These are phyloP conservation scores for Sutorius eximius DNA, from an alignment of 1,284 basidiomycete species.

Conservation along the genomic window DNA sequence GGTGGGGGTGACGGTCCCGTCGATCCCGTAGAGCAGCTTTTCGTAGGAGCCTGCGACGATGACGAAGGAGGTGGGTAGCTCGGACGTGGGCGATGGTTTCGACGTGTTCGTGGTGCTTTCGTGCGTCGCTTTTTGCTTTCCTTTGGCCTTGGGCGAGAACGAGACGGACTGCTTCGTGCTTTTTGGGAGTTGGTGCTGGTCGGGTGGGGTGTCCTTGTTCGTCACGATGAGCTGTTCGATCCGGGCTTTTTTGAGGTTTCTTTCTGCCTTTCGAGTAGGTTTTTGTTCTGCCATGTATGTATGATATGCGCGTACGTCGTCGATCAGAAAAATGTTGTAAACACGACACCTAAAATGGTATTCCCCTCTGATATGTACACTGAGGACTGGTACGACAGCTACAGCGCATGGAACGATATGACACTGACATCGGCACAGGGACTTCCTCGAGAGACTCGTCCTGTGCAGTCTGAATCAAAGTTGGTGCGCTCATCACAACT, in stretches of 20 bases:
- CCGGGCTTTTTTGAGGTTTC: slow-evolving; percentile 26
- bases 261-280: slow-evolving; percentile 17
- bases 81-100: slow-evolving; percentile 2
- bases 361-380: neutral
- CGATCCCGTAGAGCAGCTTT: slow-evolving; percentile 90
- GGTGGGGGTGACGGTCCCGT: slow-evolving; percentile 61
- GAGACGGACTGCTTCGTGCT: slow-evolving; percentile 4
- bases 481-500: neutral
- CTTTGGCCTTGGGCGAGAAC: slow-evolving; percentile 23
- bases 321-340: slow-evolving; percentile 1
- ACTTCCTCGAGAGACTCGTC: neutral
- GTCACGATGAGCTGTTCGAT: slow-evolving; percentile 17
- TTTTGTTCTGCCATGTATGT: slow-evolving; percentile 23
- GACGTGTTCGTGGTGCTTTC: neutral
- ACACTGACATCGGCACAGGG: neutral
- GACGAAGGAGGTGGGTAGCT: slow-evolving; percentile 69
- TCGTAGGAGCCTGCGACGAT: slow-evolving; percentile 93
- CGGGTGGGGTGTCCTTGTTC: slow-evolving; percentile 1
- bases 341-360: slow-evolving; percentile 10
- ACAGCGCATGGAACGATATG: neutral
- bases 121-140: slow-evolving; percentile 21
- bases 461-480: neutral
- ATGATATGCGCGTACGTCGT: neutral
- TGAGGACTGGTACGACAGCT: too few species aligned
- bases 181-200: slow-evolving; percentile 1